These are phyloP conservation scores for Pittosporum tobira DNA, from an alignment of 129 eudicot species.

Conservation along the genomic window DNA sequence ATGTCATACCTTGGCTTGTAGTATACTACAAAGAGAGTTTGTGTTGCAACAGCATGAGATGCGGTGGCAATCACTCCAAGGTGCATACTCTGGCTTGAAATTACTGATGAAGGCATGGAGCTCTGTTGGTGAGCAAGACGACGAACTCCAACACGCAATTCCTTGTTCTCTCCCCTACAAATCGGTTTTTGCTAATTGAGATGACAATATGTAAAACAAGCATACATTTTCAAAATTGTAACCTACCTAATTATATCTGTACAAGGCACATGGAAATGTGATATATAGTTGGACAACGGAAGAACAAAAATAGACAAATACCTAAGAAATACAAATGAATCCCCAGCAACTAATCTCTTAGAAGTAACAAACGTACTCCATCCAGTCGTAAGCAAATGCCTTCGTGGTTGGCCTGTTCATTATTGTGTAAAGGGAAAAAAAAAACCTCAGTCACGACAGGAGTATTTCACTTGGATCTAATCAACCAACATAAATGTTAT, in stretches of 20 bases:
- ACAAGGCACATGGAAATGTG: neutral
- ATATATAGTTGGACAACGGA: neutral
- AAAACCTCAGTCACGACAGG: neutral
- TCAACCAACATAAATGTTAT: neutral
- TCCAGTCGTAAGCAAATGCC: constrained; percentile 95
- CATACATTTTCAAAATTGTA: neutral
- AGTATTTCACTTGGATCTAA: neutral
- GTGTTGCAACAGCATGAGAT: constrained; percentile 75
- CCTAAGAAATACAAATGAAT: constrained; percentile 90
- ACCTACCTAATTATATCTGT: neutral
- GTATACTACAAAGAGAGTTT: constrained; percentile 68
- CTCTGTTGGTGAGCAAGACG: constrained; percentile 67
- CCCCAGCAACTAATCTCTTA: constrained; percentile 88
- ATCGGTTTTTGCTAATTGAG: neutral
- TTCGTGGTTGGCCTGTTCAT: constrained; percentile 80
- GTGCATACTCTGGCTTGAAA: constrained; percentile 97
- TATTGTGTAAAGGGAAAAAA: neutral
- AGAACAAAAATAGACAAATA: constrained; percentile 16
- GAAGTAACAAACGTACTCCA: constrained; percentile 97
- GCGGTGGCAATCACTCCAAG: constrained; percentile 97
- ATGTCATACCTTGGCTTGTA: constrained; percentile 78
- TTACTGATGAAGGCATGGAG: constrained; percentile 84
- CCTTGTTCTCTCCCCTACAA: constrained; percentile 69
- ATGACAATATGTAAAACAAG: neutral
- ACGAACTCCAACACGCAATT: constrained; percentile 82